These are phyloP conservation scores for Gardenia jasminoides DNA, from an alignment of 257 asterid genomes.

Conservation along the genomic window DNA sequence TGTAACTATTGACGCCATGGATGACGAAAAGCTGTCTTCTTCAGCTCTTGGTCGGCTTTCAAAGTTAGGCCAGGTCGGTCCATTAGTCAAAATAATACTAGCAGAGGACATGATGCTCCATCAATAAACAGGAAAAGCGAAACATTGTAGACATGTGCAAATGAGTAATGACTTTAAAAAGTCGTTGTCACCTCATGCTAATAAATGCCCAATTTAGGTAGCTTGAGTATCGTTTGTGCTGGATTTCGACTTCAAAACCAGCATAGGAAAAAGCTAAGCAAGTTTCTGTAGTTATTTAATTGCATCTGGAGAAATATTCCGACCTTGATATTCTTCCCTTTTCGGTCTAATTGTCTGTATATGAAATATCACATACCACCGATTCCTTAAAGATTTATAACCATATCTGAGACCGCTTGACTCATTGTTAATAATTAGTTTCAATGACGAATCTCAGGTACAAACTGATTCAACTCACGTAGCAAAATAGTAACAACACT, in stretches of 20 bases:
- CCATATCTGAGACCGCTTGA: too few relatives aligned
- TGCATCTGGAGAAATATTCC: neutral
- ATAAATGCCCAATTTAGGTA: neutral
- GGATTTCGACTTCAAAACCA: neutral
- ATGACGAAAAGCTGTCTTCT: neutral
- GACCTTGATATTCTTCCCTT: neutral
- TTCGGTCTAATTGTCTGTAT: too few relatives aligned
- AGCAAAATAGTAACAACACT: too few relatives aligned
- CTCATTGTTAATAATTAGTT: too few relatives aligned
- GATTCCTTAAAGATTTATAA: too few relatives aligned
- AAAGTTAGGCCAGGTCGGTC: slow-evolving; percentile 30
- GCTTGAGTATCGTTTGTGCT: neutral
- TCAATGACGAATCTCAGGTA: too few relatives aligned
- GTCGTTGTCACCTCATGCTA: slow-evolving; percentile 21
- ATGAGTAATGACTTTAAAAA: slow-evolving; percentile 13
- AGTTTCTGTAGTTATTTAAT: neutral
- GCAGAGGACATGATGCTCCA: slow-evolving; percentile 3
- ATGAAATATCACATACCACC: too few relatives aligned
- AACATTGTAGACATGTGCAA: slow-evolving; percentile 18
- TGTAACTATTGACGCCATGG: neutral
- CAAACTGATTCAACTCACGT: too few relatives aligned
- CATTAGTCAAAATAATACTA: slow-evolving; percentile 7
- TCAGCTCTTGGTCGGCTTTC: neutral
- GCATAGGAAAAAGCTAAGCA: neutral
- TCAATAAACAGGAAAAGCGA: slow-evolving; percentile 1